Conservation (phyloP, 2,329 filamentous ascomycete species). For the Xylaria sp. region DNA sequence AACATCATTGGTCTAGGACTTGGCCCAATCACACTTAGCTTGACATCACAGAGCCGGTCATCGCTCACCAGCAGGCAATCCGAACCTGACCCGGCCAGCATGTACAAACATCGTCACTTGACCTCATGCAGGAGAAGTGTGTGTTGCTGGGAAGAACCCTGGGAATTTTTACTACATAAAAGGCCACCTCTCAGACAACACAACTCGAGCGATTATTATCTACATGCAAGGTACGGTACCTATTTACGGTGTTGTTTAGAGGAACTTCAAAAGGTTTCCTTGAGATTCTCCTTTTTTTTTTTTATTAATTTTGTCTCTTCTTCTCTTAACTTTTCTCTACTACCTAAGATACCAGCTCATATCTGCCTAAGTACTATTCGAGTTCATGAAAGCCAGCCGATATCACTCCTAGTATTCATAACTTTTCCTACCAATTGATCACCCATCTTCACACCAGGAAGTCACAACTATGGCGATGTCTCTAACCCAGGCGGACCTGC, state of each 20-base stretch:
- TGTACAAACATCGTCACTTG: slow-evolving; percentile 38
- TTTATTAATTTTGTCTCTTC: not conserved
- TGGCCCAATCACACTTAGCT: slow-evolving; percentile 36
- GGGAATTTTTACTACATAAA: slow-evolving; percentile 26
- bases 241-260: slow-evolving; percentile 29
- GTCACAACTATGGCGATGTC: slow-evolving; percentile 46
- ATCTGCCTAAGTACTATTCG: slow-evolving; percentile 1
- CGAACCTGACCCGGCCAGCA: slow-evolving; percentile 19
- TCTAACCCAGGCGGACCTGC: slow-evolving; percentile 43
- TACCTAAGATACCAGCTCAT: slow-evolving; percentile 16
- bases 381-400: slow-evolving; percentile 10
- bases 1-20: slow-evolving; percentile 30
- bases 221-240: slow-evolving; percentile 36
- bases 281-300: not conserved
- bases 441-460: not conserved
- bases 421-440: slow-evolving; percentile 1
- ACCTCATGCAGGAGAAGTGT: slow-evolving; percentile 29
- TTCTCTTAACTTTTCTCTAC: not conserved
- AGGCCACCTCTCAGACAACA: not conserved
- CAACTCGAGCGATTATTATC: slow-evolving; percentile 3
- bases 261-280: not conserved
- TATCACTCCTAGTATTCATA: slow-evolving; percentile 3
- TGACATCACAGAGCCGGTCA: slow-evolving; percentile 39
- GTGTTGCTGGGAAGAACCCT: not conserved
- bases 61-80: slow-evolving; percentile 28